phyloP scores from a whole-genome alignment of 2,329 filamentous ascomycete species.

The Talaromyces pinophilus region DNA sequence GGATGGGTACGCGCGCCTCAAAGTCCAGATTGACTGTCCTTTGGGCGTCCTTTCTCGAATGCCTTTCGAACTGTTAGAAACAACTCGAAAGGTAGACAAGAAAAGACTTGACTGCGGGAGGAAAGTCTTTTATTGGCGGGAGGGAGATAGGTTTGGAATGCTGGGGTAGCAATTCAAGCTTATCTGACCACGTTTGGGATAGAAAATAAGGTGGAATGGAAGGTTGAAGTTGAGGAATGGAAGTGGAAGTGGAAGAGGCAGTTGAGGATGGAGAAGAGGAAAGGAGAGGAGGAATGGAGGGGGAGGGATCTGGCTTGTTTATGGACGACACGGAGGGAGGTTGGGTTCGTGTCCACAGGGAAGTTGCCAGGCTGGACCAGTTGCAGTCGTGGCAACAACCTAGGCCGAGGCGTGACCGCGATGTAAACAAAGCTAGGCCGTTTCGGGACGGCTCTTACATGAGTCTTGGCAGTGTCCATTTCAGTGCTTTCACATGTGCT shows the following conservation, averaged over 20 bases:
- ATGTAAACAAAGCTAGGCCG: slow-evolving; percentile 24
- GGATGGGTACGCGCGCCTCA: slow-evolving; percentile 98
- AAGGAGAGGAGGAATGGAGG: slow-evolving; percentile 20
- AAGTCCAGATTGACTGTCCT: slow-evolving; percentile 99
- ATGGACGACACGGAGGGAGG: slow-evolving; percentile 16
- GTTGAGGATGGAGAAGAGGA: slow-evolving; percentile 8
- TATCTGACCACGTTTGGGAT: slow-evolving; percentile 22
- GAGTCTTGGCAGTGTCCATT: background rate
- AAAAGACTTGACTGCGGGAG: slow-evolving; percentile 45
- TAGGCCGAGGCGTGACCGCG: slow-evolving; percentile 16
- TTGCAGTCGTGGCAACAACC: background rate
- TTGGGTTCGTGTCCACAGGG: slow-evolving; percentile 9
- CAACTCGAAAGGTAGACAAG: slow-evolving; percentile 53
- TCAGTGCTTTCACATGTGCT: slow-evolving; percentile 7
- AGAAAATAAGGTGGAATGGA: slow-evolving; percentile 22
- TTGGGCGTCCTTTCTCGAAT: slow-evolving; percentile 71
- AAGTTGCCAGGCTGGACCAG: slow-evolving; percentile 4
- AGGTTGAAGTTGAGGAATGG: slow-evolving; percentile 18
- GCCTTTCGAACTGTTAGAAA: slow-evolving; percentile 50
- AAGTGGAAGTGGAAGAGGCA: slow-evolving; percentile 16
- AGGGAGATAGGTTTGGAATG: slow-evolving; percentile 21
- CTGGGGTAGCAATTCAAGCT: slow-evolving; percentile 21
- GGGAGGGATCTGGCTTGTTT: slow-evolving; percentile 22
- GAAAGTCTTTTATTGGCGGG: slow-evolving; percentile 29
- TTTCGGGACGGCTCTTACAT: background rate